phyloP scores from a whole-genome alignment of 108 stramenopile species.

The Cyclotella choctawhatcheeana region DNA sequence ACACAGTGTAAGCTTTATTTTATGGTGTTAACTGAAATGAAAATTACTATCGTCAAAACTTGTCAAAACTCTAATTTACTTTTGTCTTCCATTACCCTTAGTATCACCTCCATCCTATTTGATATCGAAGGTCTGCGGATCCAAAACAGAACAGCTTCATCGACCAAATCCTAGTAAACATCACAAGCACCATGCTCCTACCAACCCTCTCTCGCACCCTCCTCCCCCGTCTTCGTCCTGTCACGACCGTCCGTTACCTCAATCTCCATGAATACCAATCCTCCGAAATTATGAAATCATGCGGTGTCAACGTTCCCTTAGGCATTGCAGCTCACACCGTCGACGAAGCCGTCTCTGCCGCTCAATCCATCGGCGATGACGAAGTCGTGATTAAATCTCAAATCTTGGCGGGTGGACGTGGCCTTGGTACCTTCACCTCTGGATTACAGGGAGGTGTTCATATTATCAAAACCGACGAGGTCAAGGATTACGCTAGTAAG shows the following conservation, averaged over 20 bases:
- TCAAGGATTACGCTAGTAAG: constrained; percentile 55
- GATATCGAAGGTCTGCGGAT: no score
- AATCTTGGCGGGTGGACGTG: constrained; percentile 86
- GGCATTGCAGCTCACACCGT: constrained; percentile 65
- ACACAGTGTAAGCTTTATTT: no score
- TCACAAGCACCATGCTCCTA: no score
- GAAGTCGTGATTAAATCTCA: constrained; percentile 84
- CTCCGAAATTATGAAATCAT: constrained; percentile 77
- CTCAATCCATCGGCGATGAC: constrained; percentile 53
- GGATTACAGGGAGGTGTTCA: constrained; percentile 90
- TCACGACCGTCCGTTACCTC: constrained; percentile 56
- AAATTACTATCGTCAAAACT: no score
- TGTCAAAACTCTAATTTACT: no score
- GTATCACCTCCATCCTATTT: no score
- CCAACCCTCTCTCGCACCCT: no score
- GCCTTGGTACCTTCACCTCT: constrained; percentile 81
- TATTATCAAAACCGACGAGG: constrained; percentile 66
- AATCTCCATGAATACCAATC: constrained; percentile 78
- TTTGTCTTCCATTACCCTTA: no score
- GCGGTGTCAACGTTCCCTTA: constrained; percentile 66
- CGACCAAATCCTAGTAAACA: no score
- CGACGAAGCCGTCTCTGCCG: constrained; percentile 75
- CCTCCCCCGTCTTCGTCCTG: neutral
- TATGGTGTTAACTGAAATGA: no score
- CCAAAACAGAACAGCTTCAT: no score